Evolutionary conservation across 2,329 filamentous ascomycete species (phyloP).

Genomic region (Neurospora crassa): DNA sequence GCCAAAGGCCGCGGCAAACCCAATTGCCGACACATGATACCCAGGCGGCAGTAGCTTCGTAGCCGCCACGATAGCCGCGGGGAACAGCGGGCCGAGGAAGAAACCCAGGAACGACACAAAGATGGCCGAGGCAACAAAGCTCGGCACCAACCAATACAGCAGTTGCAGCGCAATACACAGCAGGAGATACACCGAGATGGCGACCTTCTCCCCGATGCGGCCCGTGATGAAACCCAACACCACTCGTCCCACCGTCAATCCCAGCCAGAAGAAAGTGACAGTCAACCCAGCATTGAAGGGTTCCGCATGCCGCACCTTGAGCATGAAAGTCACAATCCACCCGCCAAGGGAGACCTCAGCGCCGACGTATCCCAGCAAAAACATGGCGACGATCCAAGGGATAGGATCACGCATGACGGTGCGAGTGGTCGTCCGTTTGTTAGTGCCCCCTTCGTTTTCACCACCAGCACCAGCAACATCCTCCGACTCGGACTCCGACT

Average conservation of each 20-base stretch:
- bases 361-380: constrained; percentile 72
- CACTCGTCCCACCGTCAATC: constrained; percentile 65
- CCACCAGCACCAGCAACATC: constrained; percentile 15
- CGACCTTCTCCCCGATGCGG: constrained; percentile 59
- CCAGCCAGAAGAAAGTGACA: constrained; percentile 76
- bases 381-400: constrained; percentile 64
- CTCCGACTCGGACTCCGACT: background rate
- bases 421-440: constrained; percentile 34
- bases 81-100: constrained; percentile 72
- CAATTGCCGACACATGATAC: constrained; percentile 70
- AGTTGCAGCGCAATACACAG: constrained; percentile 56
- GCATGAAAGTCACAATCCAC: constrained; percentile 82
- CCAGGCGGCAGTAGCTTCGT: constrained; percentile 66
- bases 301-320: constrained; percentile 59
- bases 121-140: constrained; percentile 63
- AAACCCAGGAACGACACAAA: constrained; percentile 66
- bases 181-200: constrained; percentile 53
- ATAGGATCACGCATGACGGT: constrained; percentile 39
- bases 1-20: constrained; percentile 71
- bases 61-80: constrained; percentile 61
- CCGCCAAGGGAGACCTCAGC: constrained; percentile 55
- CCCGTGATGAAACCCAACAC: constrained; percentile 69
- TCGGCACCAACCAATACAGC: constrained; percentile 73
- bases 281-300: constrained; percentile 66
- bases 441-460: constrained; percentile 11